Conservation (phyloP, 345 rosid species). For the Corchorus olitorius region DNA sequence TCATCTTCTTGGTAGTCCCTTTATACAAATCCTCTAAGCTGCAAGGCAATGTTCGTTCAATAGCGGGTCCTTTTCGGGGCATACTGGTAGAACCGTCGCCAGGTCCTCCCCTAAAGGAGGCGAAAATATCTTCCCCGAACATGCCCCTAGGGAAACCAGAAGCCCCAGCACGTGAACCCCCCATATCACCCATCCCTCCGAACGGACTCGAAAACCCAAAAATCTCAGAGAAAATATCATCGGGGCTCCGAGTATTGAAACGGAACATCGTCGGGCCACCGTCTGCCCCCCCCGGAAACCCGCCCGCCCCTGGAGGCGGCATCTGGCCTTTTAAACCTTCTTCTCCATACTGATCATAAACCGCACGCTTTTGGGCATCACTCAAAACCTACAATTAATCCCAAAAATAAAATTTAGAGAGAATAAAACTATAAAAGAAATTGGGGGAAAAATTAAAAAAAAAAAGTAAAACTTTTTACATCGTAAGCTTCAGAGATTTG, state of each 20-base stretch:
- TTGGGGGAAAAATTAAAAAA: not conserved
- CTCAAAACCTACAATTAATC: slow-evolving; percentile 51
- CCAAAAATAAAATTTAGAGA: not conserved
- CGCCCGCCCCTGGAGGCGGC: slow-evolving; percentile 60
- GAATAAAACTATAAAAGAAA: no score
- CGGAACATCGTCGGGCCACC: slow-evolving; percentile 47
- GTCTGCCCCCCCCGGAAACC: slow-evolving; percentile 30
- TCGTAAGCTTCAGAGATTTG: slow-evolving; percentile 84
- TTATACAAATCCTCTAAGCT: slow-evolving; percentile 89
- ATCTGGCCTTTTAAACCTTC: slow-evolving; percentile 72
- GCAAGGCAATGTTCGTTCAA: slow-evolving; percentile 75
- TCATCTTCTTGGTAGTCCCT: slow-evolving; percentile 89
- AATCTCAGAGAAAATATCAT: slow-evolving; percentile 69
- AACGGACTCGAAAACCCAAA: slow-evolving; percentile 61
- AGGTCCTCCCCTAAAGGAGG: slow-evolving; percentile 36
- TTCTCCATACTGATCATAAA: slow-evolving; percentile 73
- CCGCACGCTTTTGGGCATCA: slow-evolving; percentile 63
- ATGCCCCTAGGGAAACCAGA: slow-evolving; percentile 51
- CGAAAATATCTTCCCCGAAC: slow-evolving; percentile 54
- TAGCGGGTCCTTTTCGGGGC: slow-evolving; percentile 67
- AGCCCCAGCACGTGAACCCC: slow-evolving; percentile 45
- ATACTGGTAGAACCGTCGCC: slow-evolving; percentile 48
- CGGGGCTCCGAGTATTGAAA: slow-evolving; percentile 60
- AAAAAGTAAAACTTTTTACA: slow-evolving; percentile 25
- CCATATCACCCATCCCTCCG: slow-evolving; percentile 54